Conservation (phyloP, 495 filamentous ascomycete species). For the Choiromyces venosus region DNA sequence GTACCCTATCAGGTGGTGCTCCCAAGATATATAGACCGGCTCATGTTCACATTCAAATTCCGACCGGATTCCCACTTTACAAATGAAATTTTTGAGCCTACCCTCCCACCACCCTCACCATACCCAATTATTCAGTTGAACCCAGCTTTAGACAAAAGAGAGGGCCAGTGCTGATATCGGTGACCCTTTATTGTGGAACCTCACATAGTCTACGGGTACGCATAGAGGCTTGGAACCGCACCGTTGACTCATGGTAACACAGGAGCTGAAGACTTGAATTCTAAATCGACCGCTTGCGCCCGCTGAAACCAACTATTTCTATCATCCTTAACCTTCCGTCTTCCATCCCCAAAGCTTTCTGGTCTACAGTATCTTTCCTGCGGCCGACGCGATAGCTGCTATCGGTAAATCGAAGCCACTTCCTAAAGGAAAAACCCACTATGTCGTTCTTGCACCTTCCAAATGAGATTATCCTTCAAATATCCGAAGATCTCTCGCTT, state of each 20-base stretch:
- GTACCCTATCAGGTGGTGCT: no score
- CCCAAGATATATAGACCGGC: no score
- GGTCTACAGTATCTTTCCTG: background rate
- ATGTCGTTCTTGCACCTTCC: constrained; percentile 14
- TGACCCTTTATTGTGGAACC: background rate
- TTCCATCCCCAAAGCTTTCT: background rate
- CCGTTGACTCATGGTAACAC: background rate
- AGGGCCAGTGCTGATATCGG: background rate
- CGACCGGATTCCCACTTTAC: no score
- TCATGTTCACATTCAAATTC: no score
- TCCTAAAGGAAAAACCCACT: background rate
- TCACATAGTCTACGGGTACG: background rate
- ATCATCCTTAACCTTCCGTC: background rate
- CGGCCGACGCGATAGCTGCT: background rate
- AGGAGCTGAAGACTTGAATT: background rate
- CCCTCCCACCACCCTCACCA: no score
- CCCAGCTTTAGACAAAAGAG: no score
- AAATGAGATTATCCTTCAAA: constrained; percentile 23
- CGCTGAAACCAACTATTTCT: background rate
- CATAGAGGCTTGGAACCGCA: background rate
- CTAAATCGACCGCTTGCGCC: background rate
- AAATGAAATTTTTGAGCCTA: no score
- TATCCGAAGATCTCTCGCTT: constrained; percentile 9
- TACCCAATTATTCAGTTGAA: no score
- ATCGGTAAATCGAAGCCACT: background rate